A percentile compares a stretch with the other conserved stretches of the same genome.
These are phyloP conservation scores for Lentinula sp. DNA, from an alignment of 768 basidiomycete genomes.

Conservation along the genomic window DNA sequence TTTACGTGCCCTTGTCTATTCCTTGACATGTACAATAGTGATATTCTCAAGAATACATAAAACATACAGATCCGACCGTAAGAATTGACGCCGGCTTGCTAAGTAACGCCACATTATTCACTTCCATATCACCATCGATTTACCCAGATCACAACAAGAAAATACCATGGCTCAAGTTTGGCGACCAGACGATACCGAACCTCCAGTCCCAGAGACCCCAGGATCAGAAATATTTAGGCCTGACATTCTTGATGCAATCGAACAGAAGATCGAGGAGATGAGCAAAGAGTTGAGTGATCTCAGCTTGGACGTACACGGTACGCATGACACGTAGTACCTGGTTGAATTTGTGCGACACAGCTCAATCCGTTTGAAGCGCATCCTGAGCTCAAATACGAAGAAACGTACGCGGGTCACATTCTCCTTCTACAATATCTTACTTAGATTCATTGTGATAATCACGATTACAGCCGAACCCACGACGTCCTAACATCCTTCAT, in stretches of 20 bases:
- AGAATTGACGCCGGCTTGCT: no score
- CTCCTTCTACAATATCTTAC: not conserved
- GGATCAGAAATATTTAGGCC: slow-evolving; percentile 37
- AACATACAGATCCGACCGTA: no score
- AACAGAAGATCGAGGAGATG: slow-evolving; percentile 45
- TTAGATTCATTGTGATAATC: not conserved
- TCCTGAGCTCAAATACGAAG: slow-evolving; percentile 65
- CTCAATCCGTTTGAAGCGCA: slow-evolving; percentile 35
- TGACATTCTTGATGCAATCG: slow-evolving; percentile 58
- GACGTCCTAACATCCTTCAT: slow-evolving; percentile 66
- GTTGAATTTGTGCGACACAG: not conserved
- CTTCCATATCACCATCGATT: not conserved
- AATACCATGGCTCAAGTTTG: slow-evolving; percentile 23
- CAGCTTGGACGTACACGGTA: slow-evolving; percentile 72
- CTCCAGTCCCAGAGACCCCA: slow-evolving; percentile 16
- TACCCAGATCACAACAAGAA: not conserved
- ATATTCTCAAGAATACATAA: no score
- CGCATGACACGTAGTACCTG: slow-evolving; percentile 6
- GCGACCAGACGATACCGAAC: slow-evolving; percentile 28
- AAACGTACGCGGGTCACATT: slow-evolving; percentile 39
- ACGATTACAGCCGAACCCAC: slow-evolving; percentile 52
- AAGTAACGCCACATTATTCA: no score
- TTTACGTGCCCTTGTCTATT: not conserved
- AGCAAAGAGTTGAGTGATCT: slow-evolving; percentile 49
- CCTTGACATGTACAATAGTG: not conserved